A percentile compares a stretch with the other conserved stretches of the same genome.
These are phyloP conservation scores for Xylaria sp. DNA, from an alignment of 2,329 filamentous ascomycete species.

Conservation along the genomic window DNA sequence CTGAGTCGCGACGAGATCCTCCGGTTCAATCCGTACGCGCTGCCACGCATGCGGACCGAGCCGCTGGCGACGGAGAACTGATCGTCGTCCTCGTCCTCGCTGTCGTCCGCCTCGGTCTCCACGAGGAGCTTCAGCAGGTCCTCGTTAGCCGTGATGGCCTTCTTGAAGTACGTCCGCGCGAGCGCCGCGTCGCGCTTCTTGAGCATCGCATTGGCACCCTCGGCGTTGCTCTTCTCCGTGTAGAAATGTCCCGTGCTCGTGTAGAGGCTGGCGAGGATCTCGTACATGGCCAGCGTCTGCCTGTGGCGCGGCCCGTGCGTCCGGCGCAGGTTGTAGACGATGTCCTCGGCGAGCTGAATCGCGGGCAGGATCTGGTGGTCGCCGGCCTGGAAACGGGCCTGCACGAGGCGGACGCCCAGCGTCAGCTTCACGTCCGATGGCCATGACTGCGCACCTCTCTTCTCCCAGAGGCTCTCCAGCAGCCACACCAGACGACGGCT, in stretches of 20 bases:
- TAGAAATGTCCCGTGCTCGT: slow-evolving; percentile 33
- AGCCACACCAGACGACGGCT: slow-evolving; percentile 32
- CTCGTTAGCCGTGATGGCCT: slow-evolving; percentile 35
- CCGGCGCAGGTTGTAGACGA: slow-evolving; percentile 36
- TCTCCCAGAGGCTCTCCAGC: slow-evolving; percentile 31
- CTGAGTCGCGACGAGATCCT: slow-evolving; percentile 18
- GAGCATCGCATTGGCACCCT: slow-evolving; percentile 7
- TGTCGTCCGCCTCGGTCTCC: slow-evolving; percentile 34
- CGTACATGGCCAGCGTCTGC: slow-evolving; percentile 35
- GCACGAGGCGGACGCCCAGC: slow-evolving; percentile 34
- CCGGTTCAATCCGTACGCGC: slow-evolving; percentile 18
- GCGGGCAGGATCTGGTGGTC: slow-evolving; percentile 22
- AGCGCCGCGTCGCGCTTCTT: slow-evolving; percentile 33
- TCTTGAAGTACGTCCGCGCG: slow-evolving; percentile 33
- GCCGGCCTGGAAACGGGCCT: slow-evolving; percentile 32
- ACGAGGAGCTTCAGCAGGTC: slow-evolving; percentile 35
- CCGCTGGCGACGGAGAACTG: slow-evolving; percentile 29
- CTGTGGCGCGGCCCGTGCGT: slow-evolving; percentile 31
- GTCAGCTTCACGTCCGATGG: slow-evolving; percentile 32
- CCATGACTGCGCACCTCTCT: slow-evolving; percentile 26
- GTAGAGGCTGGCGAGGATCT: slow-evolving; percentile 36
- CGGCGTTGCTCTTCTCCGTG: slow-evolving; percentile 20
- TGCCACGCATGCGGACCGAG: slow-evolving; percentile 19
- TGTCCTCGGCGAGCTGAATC: slow-evolving; percentile 33
- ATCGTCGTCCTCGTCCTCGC: slow-evolving; percentile 37